A percentile compares a stretch with the other conserved stretches of the same genome.
Conservation (phyloP, 2,329 filamentous ascomycete genomes). For the Whalleya microplaca region DNA sequence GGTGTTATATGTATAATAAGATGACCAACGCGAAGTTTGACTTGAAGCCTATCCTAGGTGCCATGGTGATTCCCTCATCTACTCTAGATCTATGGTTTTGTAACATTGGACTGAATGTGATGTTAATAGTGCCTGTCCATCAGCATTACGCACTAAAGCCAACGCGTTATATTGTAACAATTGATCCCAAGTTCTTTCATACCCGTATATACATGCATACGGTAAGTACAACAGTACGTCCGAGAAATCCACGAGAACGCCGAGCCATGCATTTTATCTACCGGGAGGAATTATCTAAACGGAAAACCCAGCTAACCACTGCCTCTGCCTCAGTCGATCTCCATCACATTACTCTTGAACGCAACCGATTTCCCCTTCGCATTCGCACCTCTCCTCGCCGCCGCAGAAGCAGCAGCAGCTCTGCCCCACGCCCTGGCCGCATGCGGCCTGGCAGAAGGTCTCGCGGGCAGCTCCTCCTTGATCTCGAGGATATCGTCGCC, state of each 20-base stretch:
- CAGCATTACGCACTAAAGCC: not conserved
- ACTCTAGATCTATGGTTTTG: not conserved
- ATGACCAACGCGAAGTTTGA: constrained; percentile 2
- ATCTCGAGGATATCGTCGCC: constrained; percentile 24
- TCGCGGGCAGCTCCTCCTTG: constrained; percentile 22
- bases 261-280: constrained; percentile 26
- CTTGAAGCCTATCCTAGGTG: not conserved
- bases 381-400: constrained; percentile 17
- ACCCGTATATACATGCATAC: not conserved
- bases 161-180: constrained; percentile 1
- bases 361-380: constrained; percentile 36
- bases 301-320: not conserved
- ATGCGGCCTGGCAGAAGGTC: constrained; percentile 16
- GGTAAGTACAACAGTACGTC: constrained; percentile 15
- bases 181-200: not conserved
- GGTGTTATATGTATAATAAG: constrained; percentile 11
- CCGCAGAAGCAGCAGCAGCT: constrained; percentile 19
- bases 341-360: constrained; percentile 28
- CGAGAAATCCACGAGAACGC: constrained; percentile 24
- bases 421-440: constrained; percentile 33
- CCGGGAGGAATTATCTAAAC: not conserved
- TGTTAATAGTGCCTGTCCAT: not conserved
- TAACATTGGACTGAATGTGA: no score
- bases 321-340: constrained; percentile 12
- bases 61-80: not conserved